Percentiles rank a stretch among this genome's conserved stretches.
Conservation (phyloP, 2,329 filamentous ascomycete species). For the Kalaharituber pfeilii region DNA sequence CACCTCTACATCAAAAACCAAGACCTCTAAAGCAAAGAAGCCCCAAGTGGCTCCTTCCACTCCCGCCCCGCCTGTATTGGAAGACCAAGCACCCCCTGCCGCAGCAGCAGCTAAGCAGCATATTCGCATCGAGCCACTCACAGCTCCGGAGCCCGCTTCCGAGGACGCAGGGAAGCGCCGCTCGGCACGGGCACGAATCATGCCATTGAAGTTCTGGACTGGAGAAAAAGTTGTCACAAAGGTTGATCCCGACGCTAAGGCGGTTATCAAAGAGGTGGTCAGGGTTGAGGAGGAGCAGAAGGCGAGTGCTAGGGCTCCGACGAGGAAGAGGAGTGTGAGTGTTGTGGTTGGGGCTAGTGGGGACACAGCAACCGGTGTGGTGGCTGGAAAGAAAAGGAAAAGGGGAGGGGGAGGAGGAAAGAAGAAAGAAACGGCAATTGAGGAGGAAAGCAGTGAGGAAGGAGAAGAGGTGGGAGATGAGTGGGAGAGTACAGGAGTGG, state of each 20-base stretch:
- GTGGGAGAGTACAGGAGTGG: constrained; percentile 22
- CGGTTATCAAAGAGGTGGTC: constrained; percentile 39
- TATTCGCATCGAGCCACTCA: constrained; percentile 5
- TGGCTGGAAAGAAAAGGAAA: constrained; percentile 3
- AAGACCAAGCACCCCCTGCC: neutral
- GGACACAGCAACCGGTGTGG: neutral
- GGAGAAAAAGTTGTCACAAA: constrained; percentile 57
- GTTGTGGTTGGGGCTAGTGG: neutral
- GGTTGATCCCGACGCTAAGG: constrained; percentile 38
- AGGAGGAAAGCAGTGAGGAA: neutral
- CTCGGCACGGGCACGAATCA: constrained; percentile 60
- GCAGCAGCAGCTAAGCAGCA: neutral
- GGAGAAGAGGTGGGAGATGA: constrained; percentile 26
- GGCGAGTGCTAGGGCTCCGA: neutral
- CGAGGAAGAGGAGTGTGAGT: neutral
- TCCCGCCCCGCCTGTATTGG: neutral
- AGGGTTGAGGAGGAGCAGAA: constrained; percentile 22
- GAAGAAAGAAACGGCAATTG: constrained; percentile 1
- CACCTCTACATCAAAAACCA: neutral
- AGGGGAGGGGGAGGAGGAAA: constrained; percentile 4
- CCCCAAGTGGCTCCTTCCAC: neutral
- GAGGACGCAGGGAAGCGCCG: constrained; percentile 44
- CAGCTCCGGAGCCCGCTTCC: constrained; percentile 21
- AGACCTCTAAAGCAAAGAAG: neutral
- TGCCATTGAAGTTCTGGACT: constrained; percentile 70